Evolutionary conservation across 768 basidiomycete genomes (phyloP), one percentile per base, ranked within the genome.

Genomic region (Collybia sordida): DNA sequence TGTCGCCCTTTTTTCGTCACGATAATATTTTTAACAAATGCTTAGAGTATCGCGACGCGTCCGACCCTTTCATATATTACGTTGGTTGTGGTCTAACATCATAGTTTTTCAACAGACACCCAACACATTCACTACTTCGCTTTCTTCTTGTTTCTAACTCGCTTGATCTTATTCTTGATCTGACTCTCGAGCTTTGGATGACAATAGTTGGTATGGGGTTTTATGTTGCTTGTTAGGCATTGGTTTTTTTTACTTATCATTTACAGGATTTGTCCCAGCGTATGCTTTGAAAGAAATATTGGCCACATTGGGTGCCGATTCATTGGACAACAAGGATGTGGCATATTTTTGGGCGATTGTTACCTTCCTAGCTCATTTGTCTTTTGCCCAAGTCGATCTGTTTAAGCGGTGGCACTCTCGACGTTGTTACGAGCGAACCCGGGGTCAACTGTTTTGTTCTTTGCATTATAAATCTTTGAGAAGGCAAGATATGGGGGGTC

Each of bases 71-170:
- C 38, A 6, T 36, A 47, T 44, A 40, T 21, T 36, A 37, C 31
- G 56, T 19, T 48, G 2, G 14, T 4, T 11, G 5, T 11, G 3
- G 9, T 40, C 6, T 9, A 22, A 45, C 18, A 31, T 24, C 23
- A 41, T 23, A 25, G 11, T 42, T 47, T 47, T 18, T 4, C 42
- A 22, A 18, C 52, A 84, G 81, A 35, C 60, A 83, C 62, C 81
- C 82, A 0, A 70, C 64, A 1, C 80, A 82, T 59, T 81, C 82
- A 3, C 69, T 87, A 23, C 67, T 87, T 24, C 72, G 79, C 18
- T 87, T 87, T 57, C 71, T 88, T n/a, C 56, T 88, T 11, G 75
- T 69, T 3, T 85, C 85, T 4, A 88, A 86, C 62, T 87, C 85
- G 1, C 70, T 87, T 25, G 86, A 88, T 61, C 66, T 88, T 25